A percentile compares a stretch with the other conserved stretches of the same genome.
Evolutionary conservation across 495 filamentous ascomycete genomes (phyloP).

Genomic region (Cladorrhinum samala): DNA sequence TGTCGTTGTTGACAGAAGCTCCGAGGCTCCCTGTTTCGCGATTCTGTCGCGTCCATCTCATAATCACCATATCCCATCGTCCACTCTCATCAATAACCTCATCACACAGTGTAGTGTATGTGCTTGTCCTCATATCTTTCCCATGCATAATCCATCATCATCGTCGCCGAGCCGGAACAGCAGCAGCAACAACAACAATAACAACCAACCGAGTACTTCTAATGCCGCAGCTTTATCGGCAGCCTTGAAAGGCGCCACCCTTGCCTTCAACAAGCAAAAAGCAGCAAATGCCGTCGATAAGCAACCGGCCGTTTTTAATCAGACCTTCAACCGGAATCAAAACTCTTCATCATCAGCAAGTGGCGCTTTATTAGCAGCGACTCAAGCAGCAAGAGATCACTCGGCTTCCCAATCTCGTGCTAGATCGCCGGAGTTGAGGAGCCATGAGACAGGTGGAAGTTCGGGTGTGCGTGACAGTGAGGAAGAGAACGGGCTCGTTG

Average conservation of each 20-base stretch:
- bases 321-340: constrained; percentile 14
- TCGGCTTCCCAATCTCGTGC: constrained; percentile 2
- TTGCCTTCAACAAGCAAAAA: constrained; percentile 36
- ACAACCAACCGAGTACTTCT: constrained; percentile 4
- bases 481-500: constrained; percentile 1
- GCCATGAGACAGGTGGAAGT: constrained; percentile 14
- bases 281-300: neutral
- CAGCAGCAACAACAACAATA: neutral
- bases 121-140: neutral
- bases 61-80: neutral
- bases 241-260: constrained; percentile 42
- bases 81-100: neutral
- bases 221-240: constrained; percentile 19
- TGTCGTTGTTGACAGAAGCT: neutral
- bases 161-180: neutral
- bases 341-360: constrained; percentile 16
- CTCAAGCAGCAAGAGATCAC: constrained; percentile 22
- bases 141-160: neutral
- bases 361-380: constrained; percentile 48
- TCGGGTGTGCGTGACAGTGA: constrained; percentile 1
- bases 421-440: neutral
- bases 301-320: neutral
- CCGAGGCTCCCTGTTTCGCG: neutral
- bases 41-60: neutral
- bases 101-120: neutral